Base-by-base conservation (phyloP, 192 early-diverging fungal genomes). In the Chytriomyces hyalinus region DNA sequence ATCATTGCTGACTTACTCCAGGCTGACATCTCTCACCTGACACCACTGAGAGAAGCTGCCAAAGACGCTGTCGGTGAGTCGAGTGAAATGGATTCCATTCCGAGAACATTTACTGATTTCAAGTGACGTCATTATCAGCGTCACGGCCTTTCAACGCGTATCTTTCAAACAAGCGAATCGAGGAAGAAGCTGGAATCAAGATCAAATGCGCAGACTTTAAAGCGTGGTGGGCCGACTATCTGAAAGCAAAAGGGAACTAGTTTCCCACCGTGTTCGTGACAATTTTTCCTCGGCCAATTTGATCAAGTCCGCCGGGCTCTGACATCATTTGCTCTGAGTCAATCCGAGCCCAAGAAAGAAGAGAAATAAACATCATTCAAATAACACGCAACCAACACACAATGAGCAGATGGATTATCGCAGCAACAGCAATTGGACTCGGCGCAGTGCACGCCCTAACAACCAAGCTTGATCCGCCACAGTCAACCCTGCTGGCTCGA, bases 91-190 rank as follows among this genome's bases (percentile, higher is more conserved):
- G 61, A 66, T 73, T 26, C 11, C n/a, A 7, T 28, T 15, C 11
- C 26, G 1, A 67, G 62, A 22, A 80, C 5, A 71, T 65, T 28
- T 10, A 20, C 5, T 60, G 45, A 11, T 49, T 65, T 60, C 64
- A 67, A n/a, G 47, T 80, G 5, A 17, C 22, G 13, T 46, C 79
- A 9, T 20, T 68, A 92, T 36, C 36, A 36, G 90, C 89, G 6
- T 81, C 79, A 5, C 84, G 91, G 17, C 92, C 92, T 6, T 81
- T 88, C 57, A 80, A 93, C 76, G 85, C 86, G 44, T 89, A 91
- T 63, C 81, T 93, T n/a, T 88, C 88, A 6, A 93, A 84, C 64
- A 76, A 80, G 4, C 83, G 88, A 50, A 82, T 93, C 8, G 75
- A 86, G 61, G 82, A 87, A n/a, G 59, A 82, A 47, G 90, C 65